phyloP scores from a whole-genome alignment of 1,284 basidiomycete genomes.

The Cutaneotrichosporon dermatis region DNA sequence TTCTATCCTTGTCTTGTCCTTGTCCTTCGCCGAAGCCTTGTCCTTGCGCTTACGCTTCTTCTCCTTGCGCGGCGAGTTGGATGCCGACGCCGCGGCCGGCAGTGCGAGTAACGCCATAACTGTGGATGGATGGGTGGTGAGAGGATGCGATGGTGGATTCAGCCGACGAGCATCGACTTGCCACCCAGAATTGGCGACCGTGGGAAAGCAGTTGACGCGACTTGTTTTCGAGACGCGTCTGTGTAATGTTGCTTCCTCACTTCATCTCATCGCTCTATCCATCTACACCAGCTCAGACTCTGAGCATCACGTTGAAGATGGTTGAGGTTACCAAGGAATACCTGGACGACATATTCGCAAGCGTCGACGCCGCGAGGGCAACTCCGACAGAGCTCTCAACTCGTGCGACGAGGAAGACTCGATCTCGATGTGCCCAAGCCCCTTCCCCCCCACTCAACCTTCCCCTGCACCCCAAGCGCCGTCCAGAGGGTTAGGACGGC shows the following conservation, averaged over 20 bases:
- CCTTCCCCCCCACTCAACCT: slow-evolving; percentile 3
- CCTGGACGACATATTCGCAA: slow-evolving; percentile 21
- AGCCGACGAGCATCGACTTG: background rate
- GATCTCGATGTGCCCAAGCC: slow-evolving; percentile 16
- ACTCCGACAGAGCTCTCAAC: slow-evolving; percentile 10
- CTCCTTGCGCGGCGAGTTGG: slow-evolving; percentile 11
- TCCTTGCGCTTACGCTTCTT: slow-evolving; percentile 18
- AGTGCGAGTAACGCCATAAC: slow-evolving; percentile 18
- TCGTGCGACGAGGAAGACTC: slow-evolving; percentile 21
- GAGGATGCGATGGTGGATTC: background rate
- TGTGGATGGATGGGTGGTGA: background rate
- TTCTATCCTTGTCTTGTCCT: slow-evolving; percentile 12
- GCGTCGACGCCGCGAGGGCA: slow-evolving; percentile 13
- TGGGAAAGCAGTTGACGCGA: slow-evolving; percentile 15
- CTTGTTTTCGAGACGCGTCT: slow-evolving; percentile 9
- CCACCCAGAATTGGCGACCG: slow-evolving; percentile 4
- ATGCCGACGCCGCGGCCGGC: background rate
- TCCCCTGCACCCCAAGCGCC: background rate
- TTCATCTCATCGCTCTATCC: slow-evolving; percentile 4
- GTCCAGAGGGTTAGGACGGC: too few species aligned
- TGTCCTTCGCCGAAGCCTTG: background rate
- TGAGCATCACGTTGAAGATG: slow-evolving; percentile 2
- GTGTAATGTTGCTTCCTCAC: slow-evolving; percentile 2
- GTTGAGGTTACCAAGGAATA: slow-evolving; percentile 8
- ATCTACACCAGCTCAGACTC: background rate